Percentiles rank a stretch among this genome's conserved stretches.
Evolutionary conservation across 108 stramenopile species (phyloP).

Genomic region (Cyclotella atomus): DNA sequence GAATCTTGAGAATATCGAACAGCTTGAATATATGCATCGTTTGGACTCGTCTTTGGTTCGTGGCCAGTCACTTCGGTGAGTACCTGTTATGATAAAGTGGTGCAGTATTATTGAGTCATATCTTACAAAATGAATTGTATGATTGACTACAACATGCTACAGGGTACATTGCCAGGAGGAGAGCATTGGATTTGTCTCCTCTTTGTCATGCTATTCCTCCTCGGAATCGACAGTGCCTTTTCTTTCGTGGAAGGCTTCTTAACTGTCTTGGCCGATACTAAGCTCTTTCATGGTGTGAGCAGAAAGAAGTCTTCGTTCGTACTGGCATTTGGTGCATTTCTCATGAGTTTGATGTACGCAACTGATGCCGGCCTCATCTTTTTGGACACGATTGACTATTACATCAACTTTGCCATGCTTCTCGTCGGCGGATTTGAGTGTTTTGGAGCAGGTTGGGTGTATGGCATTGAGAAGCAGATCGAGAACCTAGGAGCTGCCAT

Average conservation of each 20-base stretch:
- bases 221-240: slow-evolving; percentile 77
- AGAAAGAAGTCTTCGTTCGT: slow-evolving; percentile 27
- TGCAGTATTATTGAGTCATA: too few relatives aligned
- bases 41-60: slow-evolving; percentile 59
- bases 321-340: slow-evolving; percentile 32
- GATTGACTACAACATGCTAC: slow-evolving; percentile 16
- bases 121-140: neutral
- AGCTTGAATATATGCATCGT: slow-evolving; percentile 39
- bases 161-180: slow-evolving; percentile 58
- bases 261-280: slow-evolving; percentile 37
- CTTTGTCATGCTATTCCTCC: slow-evolving; percentile 63
- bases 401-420: slow-evolving; percentile 71
- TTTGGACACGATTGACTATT: slow-evolving; percentile 68
- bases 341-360: slow-evolving; percentile 53
- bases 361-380: slow-evolving; percentile 67
- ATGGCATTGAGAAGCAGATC: slow-evolving; percentile 46
- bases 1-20: slow-evolving; percentile 15
- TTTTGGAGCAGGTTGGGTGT: slow-evolving; percentile 68
- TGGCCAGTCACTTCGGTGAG: slow-evolving; percentile 50
- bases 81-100: neutral
- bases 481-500: slow-evolving; percentile 44
- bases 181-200: slow-evolving; percentile 64
- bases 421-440: slow-evolving; percentile 61
- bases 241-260: slow-evolving; percentile 57
- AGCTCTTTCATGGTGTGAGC: slow-evolving; percentile 9